These are phyloP conservation scores for Neurospora sp. DNA, from an alignment of 495 filamentous ascomycete species.

Conservation along the genomic window DNA sequence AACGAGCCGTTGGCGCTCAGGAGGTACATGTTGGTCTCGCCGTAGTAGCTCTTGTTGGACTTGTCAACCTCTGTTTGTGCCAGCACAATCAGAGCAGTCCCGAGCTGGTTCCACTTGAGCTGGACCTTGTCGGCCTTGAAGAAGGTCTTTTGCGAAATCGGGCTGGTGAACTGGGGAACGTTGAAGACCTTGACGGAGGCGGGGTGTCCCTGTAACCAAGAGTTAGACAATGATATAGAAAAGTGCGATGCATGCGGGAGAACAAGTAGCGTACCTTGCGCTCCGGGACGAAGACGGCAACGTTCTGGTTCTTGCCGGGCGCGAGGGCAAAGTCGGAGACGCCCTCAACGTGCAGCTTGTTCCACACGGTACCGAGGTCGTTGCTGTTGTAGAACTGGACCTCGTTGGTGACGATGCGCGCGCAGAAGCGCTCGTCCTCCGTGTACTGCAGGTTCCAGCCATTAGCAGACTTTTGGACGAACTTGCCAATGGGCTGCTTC, in stretches of 20 bases:
- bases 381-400: slow-evolving; percentile 91
- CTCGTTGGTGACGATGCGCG: slow-evolving; percentile 89
- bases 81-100: slow-evolving; percentile 85
- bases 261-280: slow-evolving; percentile 56
- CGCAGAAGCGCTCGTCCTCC: slow-evolving; percentile 82
- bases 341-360: slow-evolving; percentile 87
- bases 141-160: slow-evolving; percentile 94
- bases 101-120: slow-evolving; percentile 90
- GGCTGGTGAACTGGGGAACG: slow-evolving; percentile 67
- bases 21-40: slow-evolving; percentile 94
- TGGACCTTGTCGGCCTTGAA: slow-evolving; percentile 99
- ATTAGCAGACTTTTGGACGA: slow-evolving; percentile 89
- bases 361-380: slow-evolving; percentile 81
- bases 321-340: slow-evolving; percentile 83
- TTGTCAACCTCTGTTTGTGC: slow-evolving; percentile 98
- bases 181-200: slow-evolving; percentile 90
- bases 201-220: slow-evolving; percentile 59
- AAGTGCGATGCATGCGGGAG: neutral
- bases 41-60: slow-evolving; percentile 96
- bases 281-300: slow-evolving; percentile 90
- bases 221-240: slow-evolving; percentile 2
- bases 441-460: slow-evolving; percentile 99
- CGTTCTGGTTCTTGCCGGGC: slow-evolving; percentile 75
- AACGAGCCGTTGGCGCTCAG: slow-evolving; percentile 85
- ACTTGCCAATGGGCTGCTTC: slow-evolving; percentile 68